phyloP scores from a whole-genome alignment of 371 early-diverging fungal genomes.

The Mucor irregularis region DNA sequence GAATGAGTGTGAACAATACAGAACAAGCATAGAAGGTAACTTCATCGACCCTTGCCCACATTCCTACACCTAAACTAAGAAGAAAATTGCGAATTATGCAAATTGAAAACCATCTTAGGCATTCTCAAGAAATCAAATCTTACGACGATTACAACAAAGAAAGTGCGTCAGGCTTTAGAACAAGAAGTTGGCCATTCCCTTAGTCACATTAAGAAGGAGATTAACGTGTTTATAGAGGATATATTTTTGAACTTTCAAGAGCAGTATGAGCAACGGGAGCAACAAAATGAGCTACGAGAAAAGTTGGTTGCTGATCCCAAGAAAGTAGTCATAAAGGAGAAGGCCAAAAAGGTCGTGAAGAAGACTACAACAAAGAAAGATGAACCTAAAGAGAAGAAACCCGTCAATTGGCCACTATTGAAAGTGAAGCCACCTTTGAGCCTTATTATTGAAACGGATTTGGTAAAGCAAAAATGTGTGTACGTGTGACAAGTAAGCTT shows the following conservation, averaged over 20 bases:
- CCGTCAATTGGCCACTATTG: constrained; percentile 16
- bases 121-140: constrained; percentile 53
- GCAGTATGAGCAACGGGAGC: not conserved
- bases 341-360: not conserved
- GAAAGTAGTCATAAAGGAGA: not conserved
- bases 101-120: constrained; percentile 11
- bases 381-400: constrained; percentile 6
- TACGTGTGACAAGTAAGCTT: not conserved
- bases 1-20: constrained; percentile 7
- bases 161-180: constrained; percentile 49
- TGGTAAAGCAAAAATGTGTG: not conserved
- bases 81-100: not conserved
- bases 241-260: constrained; percentile 18
- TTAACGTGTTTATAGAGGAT: constrained; percentile 38
- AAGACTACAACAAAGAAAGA: constrained; percentile 8
- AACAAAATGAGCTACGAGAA: not conserved
- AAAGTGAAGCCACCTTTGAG: constrained; percentile 26
- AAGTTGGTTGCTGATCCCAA: not conserved
- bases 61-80: not conserved
- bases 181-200: constrained; percentile 29
- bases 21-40: constrained; percentile 6
- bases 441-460: constrained; percentile 21
- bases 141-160: constrained; percentile 52
- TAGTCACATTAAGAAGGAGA: constrained; percentile 32
- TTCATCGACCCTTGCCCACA: too few relatives aligned